A percentile compares a stretch with the other conserved stretches of the same genome.
These are phyloP conservation scores for Aspergillus olivimuriae DNA, from an alignment of 495 filamentous ascomycete species.

Conservation along the genomic window DNA sequence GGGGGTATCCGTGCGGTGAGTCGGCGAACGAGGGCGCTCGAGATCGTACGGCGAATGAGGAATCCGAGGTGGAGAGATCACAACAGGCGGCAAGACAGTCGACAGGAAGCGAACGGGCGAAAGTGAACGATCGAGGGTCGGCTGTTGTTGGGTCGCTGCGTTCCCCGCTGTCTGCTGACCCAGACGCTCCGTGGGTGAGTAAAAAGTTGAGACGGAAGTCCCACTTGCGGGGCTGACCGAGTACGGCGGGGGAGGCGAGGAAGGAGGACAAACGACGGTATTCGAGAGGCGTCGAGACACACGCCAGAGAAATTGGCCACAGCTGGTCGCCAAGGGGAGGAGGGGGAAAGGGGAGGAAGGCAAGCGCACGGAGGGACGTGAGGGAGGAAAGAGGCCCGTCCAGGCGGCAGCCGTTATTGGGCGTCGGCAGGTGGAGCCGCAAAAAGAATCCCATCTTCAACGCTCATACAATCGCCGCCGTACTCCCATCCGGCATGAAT, in stretches of 20 bases:
- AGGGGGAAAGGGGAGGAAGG: neutral
- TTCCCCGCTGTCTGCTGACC: slow-evolving; percentile 6
- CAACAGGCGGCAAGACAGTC: neutral
- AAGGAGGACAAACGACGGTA: too few species aligned
- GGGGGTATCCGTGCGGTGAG: neutral
- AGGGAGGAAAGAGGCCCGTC: neutral
- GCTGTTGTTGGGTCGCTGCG: neutral
- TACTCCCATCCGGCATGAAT: too few species aligned
- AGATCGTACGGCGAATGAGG: neutral
- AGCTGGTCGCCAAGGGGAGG: neutral
- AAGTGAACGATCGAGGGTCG: neutral
- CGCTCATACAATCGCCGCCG: too few species aligned
- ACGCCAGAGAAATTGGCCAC: neutral
- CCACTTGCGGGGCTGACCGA: too few species aligned
- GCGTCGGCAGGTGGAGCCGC: neutral
- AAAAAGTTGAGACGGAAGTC: neutral
- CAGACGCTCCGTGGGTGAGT: slow-evolving; percentile 8
- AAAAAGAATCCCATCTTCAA: neutral
- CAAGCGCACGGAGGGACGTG: neutral
- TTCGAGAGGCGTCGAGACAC: neutral
- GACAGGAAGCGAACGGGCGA: too few species aligned
- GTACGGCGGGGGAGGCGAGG: too few species aligned
- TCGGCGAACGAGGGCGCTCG: neutral
- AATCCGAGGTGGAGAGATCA: too few species aligned
- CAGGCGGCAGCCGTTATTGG: neutral